Evolutionary conservation across 306 rosid genomes (phyloP).

Genomic region (Fagus sylvatica): DNA sequence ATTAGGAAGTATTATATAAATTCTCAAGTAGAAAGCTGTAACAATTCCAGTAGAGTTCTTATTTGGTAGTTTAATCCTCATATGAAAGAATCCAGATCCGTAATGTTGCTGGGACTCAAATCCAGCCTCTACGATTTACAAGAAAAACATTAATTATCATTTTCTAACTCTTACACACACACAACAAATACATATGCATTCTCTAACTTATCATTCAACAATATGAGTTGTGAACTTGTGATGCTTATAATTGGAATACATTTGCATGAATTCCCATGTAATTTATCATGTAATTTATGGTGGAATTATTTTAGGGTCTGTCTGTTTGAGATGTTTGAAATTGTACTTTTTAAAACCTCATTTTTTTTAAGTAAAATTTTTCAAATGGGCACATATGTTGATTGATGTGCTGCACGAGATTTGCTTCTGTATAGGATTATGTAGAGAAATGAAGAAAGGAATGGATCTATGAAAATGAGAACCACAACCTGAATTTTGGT

Average conservation of each 20-base stretch:
- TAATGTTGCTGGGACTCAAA: constrained; percentile 42
- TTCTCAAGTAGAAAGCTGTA: constrained; percentile 41
- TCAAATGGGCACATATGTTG: too few species aligned
- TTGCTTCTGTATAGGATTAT: too few species aligned
- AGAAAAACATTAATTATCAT: neutral
- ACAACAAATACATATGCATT: neutral
- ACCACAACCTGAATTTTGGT: constrained; percentile 16
- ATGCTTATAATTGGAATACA: too few species aligned
- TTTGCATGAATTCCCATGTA: too few species aligned
- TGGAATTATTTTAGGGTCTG: neutral
- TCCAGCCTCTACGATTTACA: constrained; percentile 33
- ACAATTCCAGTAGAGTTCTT: constrained; percentile 39
- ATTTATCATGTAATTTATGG: too few species aligned
- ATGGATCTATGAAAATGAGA: neutral
- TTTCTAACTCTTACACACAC: neutral
- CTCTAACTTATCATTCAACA: too few species aligned
- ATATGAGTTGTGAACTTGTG: too few species aligned
- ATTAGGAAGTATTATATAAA: neutral
- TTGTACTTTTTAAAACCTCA: neutral
- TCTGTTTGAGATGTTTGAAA: neutral
- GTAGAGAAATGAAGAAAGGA: neutral
- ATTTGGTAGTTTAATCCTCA: constrained; percentile 38
- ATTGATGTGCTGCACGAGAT: too few species aligned
- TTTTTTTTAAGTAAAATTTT: too few species aligned
- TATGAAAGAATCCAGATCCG: constrained; percentile 51